A percentile compares a stretch with the other conserved stretches of the same genome.
Conservation (phyloP, 768 basidiomycete genomes). For the Tulasnella sp. region DNA sequence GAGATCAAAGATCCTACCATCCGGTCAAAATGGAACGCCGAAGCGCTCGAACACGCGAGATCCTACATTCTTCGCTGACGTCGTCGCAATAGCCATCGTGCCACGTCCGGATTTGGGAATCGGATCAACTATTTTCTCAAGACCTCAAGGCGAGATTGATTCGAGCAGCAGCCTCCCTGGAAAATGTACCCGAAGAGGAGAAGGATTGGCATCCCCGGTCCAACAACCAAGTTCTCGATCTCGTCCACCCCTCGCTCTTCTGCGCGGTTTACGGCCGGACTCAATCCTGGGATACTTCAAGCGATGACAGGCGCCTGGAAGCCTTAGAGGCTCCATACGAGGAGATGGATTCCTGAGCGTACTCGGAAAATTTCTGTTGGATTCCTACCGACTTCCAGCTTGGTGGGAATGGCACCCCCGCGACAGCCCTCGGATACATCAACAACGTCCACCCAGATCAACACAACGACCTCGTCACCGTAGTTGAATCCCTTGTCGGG, state of each 20-base stretch:
- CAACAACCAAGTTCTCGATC: neutral
- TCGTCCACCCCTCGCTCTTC: neutral
- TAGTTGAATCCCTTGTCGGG: neutral
- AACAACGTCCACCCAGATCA: slow-evolving; percentile 18
- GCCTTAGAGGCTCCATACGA: neutral
- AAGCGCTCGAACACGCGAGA: slow-evolving; percentile 1
- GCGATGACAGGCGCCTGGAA: neutral
- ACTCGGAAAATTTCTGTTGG: slow-evolving; percentile 13
- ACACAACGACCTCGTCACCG: slow-evolving; percentile 10
- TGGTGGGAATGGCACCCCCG: neutral
- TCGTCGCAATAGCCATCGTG: neutral
- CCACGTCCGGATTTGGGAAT: neutral
- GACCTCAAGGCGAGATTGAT: neutral
- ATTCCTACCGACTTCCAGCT: slow-evolving; percentile 24
- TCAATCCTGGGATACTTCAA: slow-evolving; percentile 27
- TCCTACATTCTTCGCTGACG: neutral
- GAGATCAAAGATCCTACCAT: slow-evolving; percentile 15
- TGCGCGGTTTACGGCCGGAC: neutral
- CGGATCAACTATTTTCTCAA: neutral
- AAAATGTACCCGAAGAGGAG: neutral
- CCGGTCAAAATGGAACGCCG: slow-evolving; percentile 13
- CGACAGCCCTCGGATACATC: slow-evolving; percentile 15
- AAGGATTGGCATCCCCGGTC: neutral
- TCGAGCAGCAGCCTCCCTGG: neutral
- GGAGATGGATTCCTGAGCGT: neutral